Evolutionary conservation across 2,329 filamentous ascomycete genomes (phyloP), one percentile per base, ranked within the genome.

Genomic region (Truncatella angustata): DNA sequence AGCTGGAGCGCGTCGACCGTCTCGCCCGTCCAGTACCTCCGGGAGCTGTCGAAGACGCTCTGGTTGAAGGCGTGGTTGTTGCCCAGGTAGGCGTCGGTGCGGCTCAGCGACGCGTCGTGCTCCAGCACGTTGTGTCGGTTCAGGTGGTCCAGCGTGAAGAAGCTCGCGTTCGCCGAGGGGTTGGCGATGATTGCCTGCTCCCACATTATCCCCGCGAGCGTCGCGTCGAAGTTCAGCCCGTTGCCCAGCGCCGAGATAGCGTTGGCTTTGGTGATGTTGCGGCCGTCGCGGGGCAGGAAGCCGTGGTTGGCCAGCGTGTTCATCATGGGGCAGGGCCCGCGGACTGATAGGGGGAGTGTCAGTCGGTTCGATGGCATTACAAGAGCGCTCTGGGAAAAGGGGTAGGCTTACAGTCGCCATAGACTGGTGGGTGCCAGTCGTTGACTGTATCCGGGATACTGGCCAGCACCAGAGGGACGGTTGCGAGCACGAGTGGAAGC

Each of bases 51-150:
- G 59, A 80, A 81, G 54, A 78, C 58, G 5, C 67, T 71, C 46
- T 73, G 65, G 63, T 80, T 78, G 67, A 81, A 80, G 51, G 71
- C 52, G 56, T 77, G 70, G 58, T 76, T 75, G 65, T 75, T 74
- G 32, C 77, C 77, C 49, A 76, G 68, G 66, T 64, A 74, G 12
- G 68, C 73, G 49, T 80, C 77, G 40, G 40, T 1, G 64, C 58
- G 26, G 75, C 74, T 32, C 69, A 73, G 21, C 2, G 5, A 28
- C 26, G 9, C 74, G 49, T 77, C 74, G 53, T 77, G 74, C 52
- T 77, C 73, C 3, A 77, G 61, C 18, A 77, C 60, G 52, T 75
- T 73, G 63, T 76, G 73, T 0, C 61, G 63, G 52, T 71, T 73
- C 12, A 77, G 69, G n/a, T 74, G 60, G 35, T 75, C 69, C 63